These are phyloP conservation scores for Myrmaecium sp. DNA, from an alignment of 2,329 filamentous ascomycete genomes.

Conservation along the genomic window DNA sequence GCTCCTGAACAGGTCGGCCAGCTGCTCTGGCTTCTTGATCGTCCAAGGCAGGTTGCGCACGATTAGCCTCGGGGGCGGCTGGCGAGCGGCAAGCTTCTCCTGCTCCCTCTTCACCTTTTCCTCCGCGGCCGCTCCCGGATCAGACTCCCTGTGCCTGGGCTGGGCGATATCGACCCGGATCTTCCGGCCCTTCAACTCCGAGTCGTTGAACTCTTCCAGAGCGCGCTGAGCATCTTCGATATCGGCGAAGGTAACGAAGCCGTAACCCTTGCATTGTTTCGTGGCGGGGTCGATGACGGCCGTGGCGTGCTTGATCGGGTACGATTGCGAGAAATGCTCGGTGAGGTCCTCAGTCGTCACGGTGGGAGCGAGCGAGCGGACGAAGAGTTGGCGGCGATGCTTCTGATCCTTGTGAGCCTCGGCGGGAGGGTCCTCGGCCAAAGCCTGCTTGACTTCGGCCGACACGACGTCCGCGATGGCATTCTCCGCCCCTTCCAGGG, in stretches of 20 bases:
- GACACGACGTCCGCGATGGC: slow-evolving; percentile 12
- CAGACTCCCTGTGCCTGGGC: slow-evolving; percentile 52
- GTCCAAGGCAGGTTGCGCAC: slow-evolving; percentile 93
- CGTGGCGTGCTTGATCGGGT: slow-evolving; percentile 89
- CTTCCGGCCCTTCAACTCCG: slow-evolving; percentile 60
- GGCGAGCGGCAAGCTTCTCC: slow-evolving; percentile 43
- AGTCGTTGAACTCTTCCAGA: slow-evolving; percentile 63
- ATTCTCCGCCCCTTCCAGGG: slow-evolving; percentile 18
- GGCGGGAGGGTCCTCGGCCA: slow-evolving; percentile 2
- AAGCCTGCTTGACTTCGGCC: slow-evolving; percentile 2
- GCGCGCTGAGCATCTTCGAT: slow-evolving; percentile 76
- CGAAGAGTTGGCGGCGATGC: slow-evolving; percentile 50
- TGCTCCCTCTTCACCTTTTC: slow-evolving; percentile 53
- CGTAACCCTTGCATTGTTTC: slow-evolving; percentile 79
- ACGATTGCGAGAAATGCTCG: slow-evolving; percentile 83
- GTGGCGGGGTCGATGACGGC: slow-evolving; percentile 75
- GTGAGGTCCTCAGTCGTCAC: slow-evolving; percentile 71
- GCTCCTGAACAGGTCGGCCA: slow-evolving; percentile 62
- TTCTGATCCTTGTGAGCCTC: slow-evolving; percentile 8
- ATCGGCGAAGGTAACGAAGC: slow-evolving; percentile 94
- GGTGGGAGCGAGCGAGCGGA: slow-evolving; percentile 64
- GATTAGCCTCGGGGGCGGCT: slow-evolving; percentile 64
- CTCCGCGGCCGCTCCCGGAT: slow-evolving; percentile 22
- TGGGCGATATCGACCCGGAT: slow-evolving; percentile 81
- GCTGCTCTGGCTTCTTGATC: slow-evolving; percentile 69